Evolutionary conservation across 2,329 filamentous ascomycete genomes (phyloP), one percentile per base, ranked within the genome.

Genomic region (Colletotrichum caudatum): DNA sequence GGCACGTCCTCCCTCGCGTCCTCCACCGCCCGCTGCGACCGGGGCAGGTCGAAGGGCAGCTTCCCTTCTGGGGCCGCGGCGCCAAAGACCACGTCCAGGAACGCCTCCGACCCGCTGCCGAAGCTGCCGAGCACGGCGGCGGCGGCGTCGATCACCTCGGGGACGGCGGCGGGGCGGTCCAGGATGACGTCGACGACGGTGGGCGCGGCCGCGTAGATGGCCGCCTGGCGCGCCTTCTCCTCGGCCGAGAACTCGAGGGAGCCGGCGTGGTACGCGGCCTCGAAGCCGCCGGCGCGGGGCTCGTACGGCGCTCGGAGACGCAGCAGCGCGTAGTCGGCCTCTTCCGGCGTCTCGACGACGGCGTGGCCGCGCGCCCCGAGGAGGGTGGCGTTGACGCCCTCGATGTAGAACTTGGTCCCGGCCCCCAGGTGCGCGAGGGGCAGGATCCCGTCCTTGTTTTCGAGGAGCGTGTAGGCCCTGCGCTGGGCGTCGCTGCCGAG

Each of bases 21-120:
- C 57, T 81, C 79, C 0, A 85, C 85, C 1, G 84, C 85, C 56
- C 77, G 79, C 73, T 81, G 80, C 7, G 82, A 84, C 14, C 81
- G 74, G 0, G 85, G 84, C 44, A 87, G 65, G 74, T 87, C 85
- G 75, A 85, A 84, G 0, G 83, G 83, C 66, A 85, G 71, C 75
- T 78, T 81, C 0, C 85, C 84, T 66, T 81, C 74, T 0, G 85
- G 85, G 16, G 75, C 74, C 9, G 78, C 79, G 2, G 78, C 73
- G 0, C 78, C 78, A 64, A 85, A 84, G 0, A 85, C 51, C 0
- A 86, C 78, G 71, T 85, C 83, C 5, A 86, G 65, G 67, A 85
- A 83, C 0, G 84, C 84, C 5, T 84, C 80, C 0, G 77, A 75
- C 20, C 79, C 78, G 44, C 80, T 81, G 0, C 83, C 83, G 63